Conservation (phyloP, 768 basidiomycete genomes). For the Dentipellis fragilis region DNA sequence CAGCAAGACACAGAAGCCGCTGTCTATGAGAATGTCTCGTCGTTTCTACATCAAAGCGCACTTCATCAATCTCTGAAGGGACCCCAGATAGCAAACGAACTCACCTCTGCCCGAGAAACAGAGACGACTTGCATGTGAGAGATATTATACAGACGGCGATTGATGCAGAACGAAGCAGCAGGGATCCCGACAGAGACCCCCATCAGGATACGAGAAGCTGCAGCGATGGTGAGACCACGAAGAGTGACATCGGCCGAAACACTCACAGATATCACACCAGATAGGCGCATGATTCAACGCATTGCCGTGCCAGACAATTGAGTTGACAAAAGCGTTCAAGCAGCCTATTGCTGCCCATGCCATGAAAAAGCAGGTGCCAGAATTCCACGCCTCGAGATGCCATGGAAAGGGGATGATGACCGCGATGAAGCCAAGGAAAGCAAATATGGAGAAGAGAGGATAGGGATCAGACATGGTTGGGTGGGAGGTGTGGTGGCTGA, state of each 20-base stretch:
- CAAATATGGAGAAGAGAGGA: neutral
- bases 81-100: no score
- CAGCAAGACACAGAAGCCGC: constrained; percentile 5
- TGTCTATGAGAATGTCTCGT: constrained; percentile 4
- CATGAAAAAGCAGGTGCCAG: constrained; percentile 62
- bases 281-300: constrained; percentile 31
- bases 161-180: constrained; percentile 28
- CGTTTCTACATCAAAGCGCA: no score
- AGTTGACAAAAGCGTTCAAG: neutral
- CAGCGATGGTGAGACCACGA: neutral
- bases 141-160: constrained; percentile 23
- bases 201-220: no score
- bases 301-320: neutral
- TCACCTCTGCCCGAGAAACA: no score
- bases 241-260: constrained; percentile 5
- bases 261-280: constrained; percentile 61
- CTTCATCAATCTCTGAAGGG: no score
- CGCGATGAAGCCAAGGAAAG: constrained; percentile 20
- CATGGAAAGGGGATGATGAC: constrained; percentile 40
- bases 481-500: neutral
- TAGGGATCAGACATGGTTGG: no score
- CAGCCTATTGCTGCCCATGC: constrained; percentile 44
- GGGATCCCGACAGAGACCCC: constrained; percentile 19
- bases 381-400: constrained; percentile 58
- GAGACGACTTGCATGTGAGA: no score